Base-by-base conservation (phyloP, 75 land plant genomes). In the Pinus tabuliformis region DNA sequence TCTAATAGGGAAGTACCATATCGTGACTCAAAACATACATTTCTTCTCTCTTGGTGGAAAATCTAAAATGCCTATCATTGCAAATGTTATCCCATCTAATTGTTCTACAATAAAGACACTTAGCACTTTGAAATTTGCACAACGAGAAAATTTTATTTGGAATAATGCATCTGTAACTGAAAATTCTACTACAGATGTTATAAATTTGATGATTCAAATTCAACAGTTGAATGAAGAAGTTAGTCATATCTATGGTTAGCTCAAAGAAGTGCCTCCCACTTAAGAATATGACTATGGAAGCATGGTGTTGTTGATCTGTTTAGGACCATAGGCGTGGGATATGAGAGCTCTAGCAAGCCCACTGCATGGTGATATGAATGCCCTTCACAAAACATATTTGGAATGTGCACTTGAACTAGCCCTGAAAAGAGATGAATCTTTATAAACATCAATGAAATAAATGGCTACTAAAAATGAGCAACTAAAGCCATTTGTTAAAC, bases 91-190 rank as follows among this genome's bases (percentile, higher is more conserved):
- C 33, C 33, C 33, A 0, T 33, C 33, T 33, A 33, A 33, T 33
- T 33, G 99, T 73, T 91, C 86, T 82, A 85, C 95, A 12, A 54
- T 91, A 77, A 98, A 97, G 82, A 97, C 99, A 16, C 77, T 94
- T 36, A 97, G 98, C 78, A 97, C 98, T 22, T 71, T 97, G 72
- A 97, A 97, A 79, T 94, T 97, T 85, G 98, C 98, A n/a, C 99
- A 97, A 52, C 86, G 98, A 36, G 98, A 98, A 9, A 97, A 97
- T 71, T 95, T 89, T 57, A 97, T 97, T 54, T 87, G 89, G 60
- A 97, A 97, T 72, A 95, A 95, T 88, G 98, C 95, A 80, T 82
- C 93, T 78, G 83, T 97, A 1, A 97, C 94, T 80, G 99, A 97
- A 76, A 93, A 97, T 86, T 86, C 93, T 17, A 91, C 91, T 62